phyloP scores from a whole-genome alignment of 2,329 filamentous ascomycete species.

The Colletotrichum sidae region DNA sequence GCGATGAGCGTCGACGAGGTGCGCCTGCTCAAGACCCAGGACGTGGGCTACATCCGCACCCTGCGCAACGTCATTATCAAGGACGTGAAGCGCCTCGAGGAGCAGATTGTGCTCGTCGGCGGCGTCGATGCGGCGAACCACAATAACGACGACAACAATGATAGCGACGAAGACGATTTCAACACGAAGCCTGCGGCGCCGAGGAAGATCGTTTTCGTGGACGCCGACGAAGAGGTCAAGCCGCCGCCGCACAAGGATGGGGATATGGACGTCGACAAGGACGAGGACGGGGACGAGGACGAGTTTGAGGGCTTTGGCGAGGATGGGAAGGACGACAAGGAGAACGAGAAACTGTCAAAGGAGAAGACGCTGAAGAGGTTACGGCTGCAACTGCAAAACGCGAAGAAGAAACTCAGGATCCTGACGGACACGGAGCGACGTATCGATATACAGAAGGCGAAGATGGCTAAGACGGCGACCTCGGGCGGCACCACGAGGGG shows the following conservation, averaged over 20 bases:
- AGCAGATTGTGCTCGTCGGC: slow-evolving; percentile 61
- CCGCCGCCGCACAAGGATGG: slow-evolving; percentile 48
- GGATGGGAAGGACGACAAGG: slow-evolving; percentile 39
- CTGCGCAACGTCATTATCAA: slow-evolving; percentile 70
- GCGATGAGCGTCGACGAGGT: slow-evolving; percentile 67
- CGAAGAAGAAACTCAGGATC: slow-evolving; percentile 65
- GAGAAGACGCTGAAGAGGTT: slow-evolving; percentile 59
- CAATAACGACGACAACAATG: slow-evolving; percentile 48
- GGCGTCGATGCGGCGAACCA: slow-evolving; percentile 46
- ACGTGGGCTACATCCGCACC: slow-evolving; percentile 73
- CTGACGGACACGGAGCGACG: slow-evolving; percentile 67
- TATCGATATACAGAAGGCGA: slow-evolving; percentile 69
- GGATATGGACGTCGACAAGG: slow-evolving; percentile 39
- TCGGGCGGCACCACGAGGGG: slow-evolving; percentile 69
- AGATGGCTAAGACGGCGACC: slow-evolving; percentile 74
- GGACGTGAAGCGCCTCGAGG: slow-evolving; percentile 67
- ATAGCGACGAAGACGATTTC: slow-evolving; percentile 46
- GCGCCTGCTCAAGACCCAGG: slow-evolving; percentile 76
- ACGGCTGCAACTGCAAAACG: slow-evolving; percentile 59
- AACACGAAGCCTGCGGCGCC: slow-evolving; percentile 42
- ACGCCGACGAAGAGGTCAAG: slow-evolving; percentile 52
- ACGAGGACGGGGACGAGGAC: slow-evolving; percentile 43
- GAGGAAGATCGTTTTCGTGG: slow-evolving; percentile 66
- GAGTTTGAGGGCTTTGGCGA: slow-evolving; percentile 40
- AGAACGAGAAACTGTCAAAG: slow-evolving; percentile 52